Evolutionary conservation across 2,329 filamentous ascomycete species (phyloP), one percentile per base, ranked within the genome.

Genomic region (Fusarium dlaminii): DNA sequence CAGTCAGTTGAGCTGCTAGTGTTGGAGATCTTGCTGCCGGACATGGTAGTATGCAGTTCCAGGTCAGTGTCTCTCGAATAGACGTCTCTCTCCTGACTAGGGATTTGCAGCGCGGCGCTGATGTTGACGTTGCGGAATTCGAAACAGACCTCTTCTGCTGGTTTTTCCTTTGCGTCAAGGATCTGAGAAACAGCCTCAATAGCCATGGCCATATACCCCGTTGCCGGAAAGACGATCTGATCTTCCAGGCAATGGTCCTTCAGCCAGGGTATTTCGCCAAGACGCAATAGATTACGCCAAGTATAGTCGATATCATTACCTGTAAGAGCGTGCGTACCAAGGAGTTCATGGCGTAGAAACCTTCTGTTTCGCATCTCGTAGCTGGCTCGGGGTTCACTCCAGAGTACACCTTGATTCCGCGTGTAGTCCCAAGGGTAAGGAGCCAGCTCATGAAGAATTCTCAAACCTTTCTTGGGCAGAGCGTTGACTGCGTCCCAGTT

Each of bases 61-160:
- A 51, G 30, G 2, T 51, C 48, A 4, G 48, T 34, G n/a, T 34
- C 48, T 8, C 48, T 51, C 5, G 48, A 51, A 51, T 51, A 51
- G n/a, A 51, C 30, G 8, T 51, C 48, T 20, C 48, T 14, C 30
- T 51, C 48, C 6, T 34, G 17, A 4, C n/a, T 20, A 13, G 48
- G 48, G 0, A 51, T 51, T 8, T 51, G 30, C 0, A 51, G 48
- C 3, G 48, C 48, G 3, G 48, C 30, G 9, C 30, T 51, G 30
- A 51, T 51, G 6, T 34, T 51, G 17, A 51, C n/a, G 6, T 51
- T 34, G 3, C 30, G 30, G n/a, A 51, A 20, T 30, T 34, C 30
- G 6, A 51, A 51, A 2, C 22, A 34, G 0, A 51, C 1, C 3
- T 34, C 30, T 0, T 32, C 30, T 14, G 12, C 1, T 11, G 17